phyloP scores from a whole-genome alignment of 768 basidiomycete genomes.

The Lactifluus pinguis region DNA sequence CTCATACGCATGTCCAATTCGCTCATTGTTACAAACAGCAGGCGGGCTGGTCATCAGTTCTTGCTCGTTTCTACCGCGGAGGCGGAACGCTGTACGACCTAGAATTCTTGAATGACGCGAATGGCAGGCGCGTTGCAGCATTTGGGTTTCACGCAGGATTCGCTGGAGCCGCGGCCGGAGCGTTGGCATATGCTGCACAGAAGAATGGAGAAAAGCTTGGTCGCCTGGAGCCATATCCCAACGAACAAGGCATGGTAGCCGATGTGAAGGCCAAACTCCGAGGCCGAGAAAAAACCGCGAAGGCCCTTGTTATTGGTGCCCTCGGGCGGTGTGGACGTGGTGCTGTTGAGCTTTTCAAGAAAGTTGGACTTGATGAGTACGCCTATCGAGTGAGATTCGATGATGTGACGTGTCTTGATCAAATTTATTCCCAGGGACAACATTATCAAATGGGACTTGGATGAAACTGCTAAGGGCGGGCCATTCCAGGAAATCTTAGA shows the following conservation, averaged over 20 bases:
- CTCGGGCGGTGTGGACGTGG: conserved; percentile 91
- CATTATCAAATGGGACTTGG: conserved; percentile 97
- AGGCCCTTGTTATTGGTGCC: conserved; percentile 91
- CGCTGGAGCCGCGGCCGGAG: conserved; percentile 91
- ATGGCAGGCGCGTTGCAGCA: conserved; percentile 87
- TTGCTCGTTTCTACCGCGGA: conserved; percentile 78
- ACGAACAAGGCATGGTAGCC: conserved; percentile 77
- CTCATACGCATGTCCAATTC: conserved; percentile 95
- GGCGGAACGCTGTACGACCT: conserved; percentile 86
- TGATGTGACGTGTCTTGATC: background rate
- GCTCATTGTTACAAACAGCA: conserved; percentile 97
- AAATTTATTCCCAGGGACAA: conserved; percentile 50
- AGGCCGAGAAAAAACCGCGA: conserved; percentile 62
- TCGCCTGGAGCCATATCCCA: conserved; percentile 66
- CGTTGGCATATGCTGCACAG: conserved; percentile 68
- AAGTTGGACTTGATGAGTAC: conserved; percentile 91
- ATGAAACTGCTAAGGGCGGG: conserved; percentile 92
- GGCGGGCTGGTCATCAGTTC: conserved; percentile 81
- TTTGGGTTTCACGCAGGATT: conserved; percentile 99
- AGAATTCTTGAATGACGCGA: conserved; percentile 84
- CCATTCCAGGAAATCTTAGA: conserved; percentile 93
- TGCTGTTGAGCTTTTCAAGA: conserved; percentile 90
- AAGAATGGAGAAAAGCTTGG: conserved; percentile 53
- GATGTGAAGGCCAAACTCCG: conserved; percentile 59
- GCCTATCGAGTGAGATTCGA: conserved; percentile 26